Percentiles rank a stretch among this genome's conserved stretches.
Evolutionary conservation across 768 basidiomycete species (phyloP).

Genomic region (Dioszegia aurantiaca): DNA sequence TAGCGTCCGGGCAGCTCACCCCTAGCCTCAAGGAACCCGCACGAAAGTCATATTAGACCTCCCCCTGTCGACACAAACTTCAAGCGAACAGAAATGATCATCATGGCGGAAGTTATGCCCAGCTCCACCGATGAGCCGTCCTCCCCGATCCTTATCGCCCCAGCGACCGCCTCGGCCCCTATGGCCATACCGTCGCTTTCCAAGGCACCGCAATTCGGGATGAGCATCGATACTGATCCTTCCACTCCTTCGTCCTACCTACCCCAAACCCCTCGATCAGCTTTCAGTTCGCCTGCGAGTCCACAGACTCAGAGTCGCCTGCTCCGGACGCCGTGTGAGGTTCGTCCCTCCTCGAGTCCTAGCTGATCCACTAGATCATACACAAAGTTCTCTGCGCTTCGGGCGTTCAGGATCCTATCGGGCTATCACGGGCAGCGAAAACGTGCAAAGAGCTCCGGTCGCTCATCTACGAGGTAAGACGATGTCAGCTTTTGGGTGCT

Average conservation of each 20-base stretch:
- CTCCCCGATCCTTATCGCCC: too few relatives aligned
- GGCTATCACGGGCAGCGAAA: constrained; percentile 30
- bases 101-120: too few relatives aligned
- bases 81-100: too few relatives aligned
- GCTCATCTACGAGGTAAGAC: constrained; percentile 45
- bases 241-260: not conserved
- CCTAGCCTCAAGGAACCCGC: too few relatives aligned
- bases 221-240: not conserved
- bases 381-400: constrained; percentile 33
- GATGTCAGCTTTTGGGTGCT: too few relatives aligned
- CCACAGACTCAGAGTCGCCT: constrained; percentile 22
- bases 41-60: too few relatives aligned
- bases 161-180: not conserved
- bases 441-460: constrained; percentile 37
- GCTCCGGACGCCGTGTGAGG: constrained; percentile 31
- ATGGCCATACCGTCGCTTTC: not conserved
- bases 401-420: constrained; percentile 25
- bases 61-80: too few relatives aligned
- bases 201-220: not conserved
- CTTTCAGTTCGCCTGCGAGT: constrained; percentile 2
- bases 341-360: constrained; percentile 9
- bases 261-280: not conserved
- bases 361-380: constrained; percentile 34
- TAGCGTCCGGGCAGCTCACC: too few relatives aligned
- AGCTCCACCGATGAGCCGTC: too few relatives aligned